A percentile compares a stretch with the other conserved stretches of the same genome.
These are phyloP conservation scores for Tulasnella calospora DNA, from an alignment of 768 basidiomycete genomes.

Conservation along the genomic window DNA sequence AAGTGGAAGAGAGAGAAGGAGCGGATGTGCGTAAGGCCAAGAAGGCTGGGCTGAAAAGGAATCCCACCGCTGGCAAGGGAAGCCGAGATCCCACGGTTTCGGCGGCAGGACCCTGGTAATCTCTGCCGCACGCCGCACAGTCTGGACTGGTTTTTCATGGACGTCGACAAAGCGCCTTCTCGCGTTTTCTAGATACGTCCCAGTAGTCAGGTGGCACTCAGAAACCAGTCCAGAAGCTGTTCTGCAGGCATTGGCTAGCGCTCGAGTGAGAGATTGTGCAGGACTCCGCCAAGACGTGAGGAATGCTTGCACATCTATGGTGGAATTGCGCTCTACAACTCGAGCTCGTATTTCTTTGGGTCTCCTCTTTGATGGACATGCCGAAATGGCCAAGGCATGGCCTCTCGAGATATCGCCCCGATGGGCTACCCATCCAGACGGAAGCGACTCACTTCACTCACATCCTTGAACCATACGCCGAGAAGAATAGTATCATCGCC, in stretches of 20 bases:
- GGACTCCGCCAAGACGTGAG: slow-evolving; percentile 61
- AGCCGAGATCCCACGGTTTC: neutral
- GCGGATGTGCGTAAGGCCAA: neutral
- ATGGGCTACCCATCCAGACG: slow-evolving; percentile 98
- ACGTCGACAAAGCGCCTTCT: neutral
- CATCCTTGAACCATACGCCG: slow-evolving; percentile 90
- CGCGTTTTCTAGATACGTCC: neutral
- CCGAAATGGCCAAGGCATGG: slow-evolving; percentile 93
- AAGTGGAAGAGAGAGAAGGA: neutral
- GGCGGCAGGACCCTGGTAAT: neutral
- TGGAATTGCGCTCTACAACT: slow-evolving; percentile 64
- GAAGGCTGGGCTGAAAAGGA: neutral
- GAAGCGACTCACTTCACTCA: slow-evolving; percentile 98
- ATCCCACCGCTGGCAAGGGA: neutral
- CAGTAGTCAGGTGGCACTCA: neutral
- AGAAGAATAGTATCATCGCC: slow-evolving; percentile 85
- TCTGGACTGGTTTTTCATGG: neutral
- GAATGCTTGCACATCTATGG: slow-evolving; percentile 22
- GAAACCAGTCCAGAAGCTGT: neutral
- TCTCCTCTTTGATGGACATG: slow-evolving; percentile 88
- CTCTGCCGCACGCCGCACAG: neutral
- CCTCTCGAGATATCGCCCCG: slow-evolving; percentile 88
- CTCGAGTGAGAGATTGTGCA: neutral
- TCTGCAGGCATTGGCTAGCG: neutral
- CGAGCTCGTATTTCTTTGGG: slow-evolving; percentile 94